phyloP scores from a whole-genome alignment of 2,329 filamentous ascomycete genomes.

The Microthyrium microscopicum region DNA sequence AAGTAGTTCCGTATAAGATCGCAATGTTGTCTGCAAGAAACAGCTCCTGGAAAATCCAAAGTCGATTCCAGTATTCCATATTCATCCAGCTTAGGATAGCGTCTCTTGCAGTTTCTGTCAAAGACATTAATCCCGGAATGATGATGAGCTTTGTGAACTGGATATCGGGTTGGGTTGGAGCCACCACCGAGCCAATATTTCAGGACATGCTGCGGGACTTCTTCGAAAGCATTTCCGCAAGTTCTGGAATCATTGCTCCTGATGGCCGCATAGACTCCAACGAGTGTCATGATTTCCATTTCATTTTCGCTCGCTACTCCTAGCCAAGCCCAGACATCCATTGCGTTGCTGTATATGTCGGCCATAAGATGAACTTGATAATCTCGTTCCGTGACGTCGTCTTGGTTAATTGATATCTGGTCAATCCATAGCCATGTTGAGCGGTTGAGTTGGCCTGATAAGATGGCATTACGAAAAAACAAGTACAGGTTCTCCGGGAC shows the following conservation, averaged over 20 bases:
- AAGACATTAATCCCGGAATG: no score
- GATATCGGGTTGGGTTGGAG: no score
- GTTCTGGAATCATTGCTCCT: no score
- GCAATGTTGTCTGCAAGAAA: constrained; percentile 12
- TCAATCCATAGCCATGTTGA: background rate
- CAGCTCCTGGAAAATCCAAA: constrained; percentile 20
- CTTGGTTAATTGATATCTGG: background rate
- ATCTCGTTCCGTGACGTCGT: background rate
- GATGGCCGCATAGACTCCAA: no score
- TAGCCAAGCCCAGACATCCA: background rate
- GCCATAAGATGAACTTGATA: background rate
- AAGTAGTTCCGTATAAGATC: constrained; percentile 17
- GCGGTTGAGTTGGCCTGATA: background rate
- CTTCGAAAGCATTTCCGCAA: no score
- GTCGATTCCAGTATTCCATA: constrained; percentile 21
- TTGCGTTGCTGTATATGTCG: background rate
- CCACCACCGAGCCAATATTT: no score
- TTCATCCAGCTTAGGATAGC: no score
- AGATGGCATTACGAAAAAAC: background rate
- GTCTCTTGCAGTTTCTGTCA: no score
- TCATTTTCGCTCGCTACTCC: no score
- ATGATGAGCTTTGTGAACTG: no score
- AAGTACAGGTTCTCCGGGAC: background rate
- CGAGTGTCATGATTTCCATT: no score
- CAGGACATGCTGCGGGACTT: no score